Evolutionary conservation across 306 rosid species (phyloP).

Genomic region (Fragaria ananassa): DNA sequence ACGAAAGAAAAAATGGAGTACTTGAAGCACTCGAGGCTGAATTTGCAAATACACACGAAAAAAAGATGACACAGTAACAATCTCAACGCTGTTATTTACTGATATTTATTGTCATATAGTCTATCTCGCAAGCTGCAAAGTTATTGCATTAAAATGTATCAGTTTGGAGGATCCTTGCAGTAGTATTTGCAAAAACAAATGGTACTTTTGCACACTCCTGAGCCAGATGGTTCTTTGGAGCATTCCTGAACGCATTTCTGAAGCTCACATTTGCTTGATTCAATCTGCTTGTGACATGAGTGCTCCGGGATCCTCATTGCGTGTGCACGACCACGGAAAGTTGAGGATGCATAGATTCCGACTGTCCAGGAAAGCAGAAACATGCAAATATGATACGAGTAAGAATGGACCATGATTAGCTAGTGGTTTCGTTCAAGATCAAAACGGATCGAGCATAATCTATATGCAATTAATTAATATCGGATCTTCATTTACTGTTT

Average conservation of each 20-base stretch:
- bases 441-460: background rate
- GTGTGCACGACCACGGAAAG: conserved; percentile 8
- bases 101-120: background rate
- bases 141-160: background rate
- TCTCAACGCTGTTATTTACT: background rate
- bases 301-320: conserved; percentile 49
- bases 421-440: background rate
- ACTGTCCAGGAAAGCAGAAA: conserved; percentile 6
- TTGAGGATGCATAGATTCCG: conserved; percentile 23
- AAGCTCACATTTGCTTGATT: conserved; percentile 28
- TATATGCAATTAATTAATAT: background rate
- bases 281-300: conserved; percentile 37
- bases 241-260: conserved; percentile 42
- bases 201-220: conserved; percentile 36
- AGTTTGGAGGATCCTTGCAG: conserved; percentile 31
- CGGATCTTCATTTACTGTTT: background rate
- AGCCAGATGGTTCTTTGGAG: conserved; percentile 36
- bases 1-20: background rate
- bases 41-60: background rate
- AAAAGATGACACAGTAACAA: background rate
- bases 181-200: conserved; percentile 42
- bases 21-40: background rate
- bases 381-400: background rate
- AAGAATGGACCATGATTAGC: background rate
- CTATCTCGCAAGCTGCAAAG: background rate